A percentile compares a stretch with the other conserved stretches of the same genome.
Evolutionary conservation across 257 asterid species (phyloP).

Genomic region (Solanum lycopersicoides): DNA sequence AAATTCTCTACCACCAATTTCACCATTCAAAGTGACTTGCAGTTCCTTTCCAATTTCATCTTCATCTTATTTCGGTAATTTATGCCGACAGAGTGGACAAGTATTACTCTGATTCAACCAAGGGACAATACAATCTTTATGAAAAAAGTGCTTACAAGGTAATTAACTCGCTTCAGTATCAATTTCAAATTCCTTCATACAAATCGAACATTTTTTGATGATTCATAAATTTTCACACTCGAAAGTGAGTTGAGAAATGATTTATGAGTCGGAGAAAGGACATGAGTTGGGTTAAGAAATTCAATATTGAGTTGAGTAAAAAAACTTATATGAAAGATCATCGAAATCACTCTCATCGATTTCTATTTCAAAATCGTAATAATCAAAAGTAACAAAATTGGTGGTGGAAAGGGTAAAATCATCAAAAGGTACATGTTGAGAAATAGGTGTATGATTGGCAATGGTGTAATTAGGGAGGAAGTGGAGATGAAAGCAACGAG

Average conservation of each 20-base stretch:
- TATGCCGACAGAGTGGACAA: conserved; percentile 45
- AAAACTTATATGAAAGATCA: conserved; percentile 13
- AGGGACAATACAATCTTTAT: conserved; percentile 34
- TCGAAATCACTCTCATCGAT: conserved; percentile 20
- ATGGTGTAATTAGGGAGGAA: conserved; percentile 26
- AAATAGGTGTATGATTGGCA: conserved; percentile 2
- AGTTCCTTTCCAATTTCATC: background rate
- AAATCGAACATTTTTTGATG: conserved; percentile 31
- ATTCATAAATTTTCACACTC: conserved; percentile 5
- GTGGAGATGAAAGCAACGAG: conserved; percentile 32
- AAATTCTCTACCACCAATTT: background rate
- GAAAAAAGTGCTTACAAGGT: conserved; percentile 41
- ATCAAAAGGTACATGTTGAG: background rate
- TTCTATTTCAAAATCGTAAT: conserved; percentile 10
- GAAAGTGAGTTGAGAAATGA: conserved; percentile 25
- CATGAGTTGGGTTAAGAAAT: no score
- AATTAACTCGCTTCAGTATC: conserved; percentile 9
- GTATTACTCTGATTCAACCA: conserved; percentile 40
- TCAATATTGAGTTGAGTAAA: background rate
- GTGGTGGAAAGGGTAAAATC: background rate
- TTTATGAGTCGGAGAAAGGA: conserved; percentile 15
- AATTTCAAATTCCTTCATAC: conserved; percentile 37
- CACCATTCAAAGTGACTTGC: background rate
- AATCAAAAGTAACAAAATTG: background rate
- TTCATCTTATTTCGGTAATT: conserved; percentile 18